A percentile compares a stretch with the other conserved stretches of the same genome.
Evolutionary conservation across 1,139 yeast species (phyloP).

Genomic region (Saccharomycopsis hybrid): DNA sequence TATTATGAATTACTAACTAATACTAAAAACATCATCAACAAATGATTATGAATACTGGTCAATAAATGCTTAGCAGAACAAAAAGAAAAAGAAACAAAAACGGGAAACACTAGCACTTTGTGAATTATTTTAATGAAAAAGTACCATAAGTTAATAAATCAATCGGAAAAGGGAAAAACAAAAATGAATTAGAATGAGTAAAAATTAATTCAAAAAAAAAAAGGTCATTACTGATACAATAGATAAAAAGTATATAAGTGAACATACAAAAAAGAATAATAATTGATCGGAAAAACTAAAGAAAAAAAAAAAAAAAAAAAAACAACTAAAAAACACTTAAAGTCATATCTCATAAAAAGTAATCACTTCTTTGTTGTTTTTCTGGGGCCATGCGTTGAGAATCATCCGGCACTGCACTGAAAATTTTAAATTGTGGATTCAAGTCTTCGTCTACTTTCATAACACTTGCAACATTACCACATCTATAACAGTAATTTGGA

Average conservation of each 20-base stretch:
- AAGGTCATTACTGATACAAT: no score
- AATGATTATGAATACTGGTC: no score
- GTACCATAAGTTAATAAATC: no score
- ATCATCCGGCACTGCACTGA: constrained; percentile 95
- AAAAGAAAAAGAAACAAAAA: no score
- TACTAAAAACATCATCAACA: no score
- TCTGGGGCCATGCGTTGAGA: constrained; percentile 64
- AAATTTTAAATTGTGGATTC: constrained; percentile 86
- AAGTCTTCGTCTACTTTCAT: constrained; percentile 74
- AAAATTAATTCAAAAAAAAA: no score
- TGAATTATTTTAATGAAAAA: no score
- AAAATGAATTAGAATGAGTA: neutral
- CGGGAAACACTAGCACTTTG: no score
- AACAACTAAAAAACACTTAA: neutral
- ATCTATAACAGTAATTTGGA: constrained; percentile 90
- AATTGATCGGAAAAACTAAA: neutral
- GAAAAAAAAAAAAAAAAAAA: neutral
- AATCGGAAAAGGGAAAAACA: neutral
- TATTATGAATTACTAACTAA: no score
- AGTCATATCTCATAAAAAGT: constrained; percentile 47
- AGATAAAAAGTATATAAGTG: neutral
- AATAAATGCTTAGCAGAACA: no score
- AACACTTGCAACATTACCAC: constrained; percentile 93
- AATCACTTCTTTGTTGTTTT: constrained; percentile 76
- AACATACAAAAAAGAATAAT: neutral